Base-by-base conservation (phyloP, 345 rosid species). In the Corchorus capsularis region DNA sequence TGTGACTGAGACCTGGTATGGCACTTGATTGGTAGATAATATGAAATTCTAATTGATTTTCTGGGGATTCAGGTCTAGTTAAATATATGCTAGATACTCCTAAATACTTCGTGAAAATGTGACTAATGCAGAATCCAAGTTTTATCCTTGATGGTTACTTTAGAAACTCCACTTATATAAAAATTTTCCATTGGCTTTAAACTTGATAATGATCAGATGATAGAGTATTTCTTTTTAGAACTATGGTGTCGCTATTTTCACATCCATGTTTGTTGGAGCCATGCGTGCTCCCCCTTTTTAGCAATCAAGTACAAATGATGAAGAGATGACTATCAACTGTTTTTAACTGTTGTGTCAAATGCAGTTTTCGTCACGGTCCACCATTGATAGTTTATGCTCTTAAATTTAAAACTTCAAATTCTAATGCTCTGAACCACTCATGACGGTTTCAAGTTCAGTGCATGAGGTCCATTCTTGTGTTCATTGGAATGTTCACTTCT, bases 401-500 rank as follows among this genome's bases (percentile, higher is more conserved):
- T 53, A 66, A 39, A 39, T 39, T 39, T 39, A 39, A 39, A 39
- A 39, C 6, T 39, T 39, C 4, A 39, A 66, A 45, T 66, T 20
- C 71, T 13, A 9, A 6, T 41, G 52, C 37, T 20, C 20, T 45
- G 53, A 46, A 66, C 20, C 17, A 19, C 54, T 19, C 37, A 0
- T 22, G 1, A 46, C 11, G 46, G 71, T 47, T 47, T 67, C 19
- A 47, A 39, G 27, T 47, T 8, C 39, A 47, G 5, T 27, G 37
- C 19, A 11, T 11, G 63, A 19, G 20, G 20, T 53, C 74, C 34
- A 15, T 3, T 56, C n/a, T 54, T 53, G 15, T 22, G 11, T 69
- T 69, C 6, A 69, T 69, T 20, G 6, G 14, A 46, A 35, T 69
- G 73, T 52, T 71, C 17, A 20, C 37, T 56, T 71, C 53, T 19